Percentiles rank a stretch among this genome's conserved stretches.
Evolutionary conservation across 768 basidiomycete species (phyloP).

Genomic region (Boletus bicolor): DNA sequence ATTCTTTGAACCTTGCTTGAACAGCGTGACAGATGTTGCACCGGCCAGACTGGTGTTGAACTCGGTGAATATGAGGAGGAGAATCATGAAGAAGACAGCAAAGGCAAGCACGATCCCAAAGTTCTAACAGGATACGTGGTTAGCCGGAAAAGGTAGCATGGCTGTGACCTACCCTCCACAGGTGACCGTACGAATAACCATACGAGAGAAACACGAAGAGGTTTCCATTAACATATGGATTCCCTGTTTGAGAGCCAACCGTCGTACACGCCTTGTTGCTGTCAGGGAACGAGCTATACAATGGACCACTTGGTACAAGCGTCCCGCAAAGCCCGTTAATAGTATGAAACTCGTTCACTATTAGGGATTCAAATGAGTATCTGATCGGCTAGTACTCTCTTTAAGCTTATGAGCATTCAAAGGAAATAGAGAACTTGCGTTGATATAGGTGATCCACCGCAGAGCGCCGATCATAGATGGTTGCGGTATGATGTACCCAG

Average conservation of each 20-base stretch:
- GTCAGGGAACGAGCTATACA: constrained; percentile 53
- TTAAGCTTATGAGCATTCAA: not conserved
- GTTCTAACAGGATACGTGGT: constrained; percentile 39
- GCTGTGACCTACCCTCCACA: constrained; percentile 43
- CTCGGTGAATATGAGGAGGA: constrained; percentile 61
- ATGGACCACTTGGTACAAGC: constrained; percentile 59
- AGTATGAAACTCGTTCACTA: constrained; percentile 80
- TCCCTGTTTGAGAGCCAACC: constrained; percentile 61
- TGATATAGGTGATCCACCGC: constrained; percentile 64
- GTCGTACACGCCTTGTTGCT: constrained; percentile 76
- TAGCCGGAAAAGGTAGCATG: not conserved
- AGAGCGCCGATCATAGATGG: constrained; percentile 67
- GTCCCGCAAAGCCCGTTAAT: constrained; percentile 57
- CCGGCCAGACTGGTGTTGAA: constrained; percentile 38
- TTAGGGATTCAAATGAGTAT: constrained; percentile 61
- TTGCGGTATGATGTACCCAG: constrained; percentile 58
- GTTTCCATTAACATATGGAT: constrained; percentile 58
- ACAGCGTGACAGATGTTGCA: constrained; percentile 51
- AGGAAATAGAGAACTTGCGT: constrained; percentile 44
- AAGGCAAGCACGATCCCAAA: constrained; percentile 71
- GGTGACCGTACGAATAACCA: constrained; percentile 41
- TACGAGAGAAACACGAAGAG: constrained; percentile 47
- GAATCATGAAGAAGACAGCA: constrained; percentile 50
- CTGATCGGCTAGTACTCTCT: constrained; percentile 46
- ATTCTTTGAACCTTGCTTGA: constrained; percentile 54